phyloP scores from a whole-genome alignment of 2,329 filamentous ascomycete species.

The Pyrenophora tritici-repentis region DNA sequence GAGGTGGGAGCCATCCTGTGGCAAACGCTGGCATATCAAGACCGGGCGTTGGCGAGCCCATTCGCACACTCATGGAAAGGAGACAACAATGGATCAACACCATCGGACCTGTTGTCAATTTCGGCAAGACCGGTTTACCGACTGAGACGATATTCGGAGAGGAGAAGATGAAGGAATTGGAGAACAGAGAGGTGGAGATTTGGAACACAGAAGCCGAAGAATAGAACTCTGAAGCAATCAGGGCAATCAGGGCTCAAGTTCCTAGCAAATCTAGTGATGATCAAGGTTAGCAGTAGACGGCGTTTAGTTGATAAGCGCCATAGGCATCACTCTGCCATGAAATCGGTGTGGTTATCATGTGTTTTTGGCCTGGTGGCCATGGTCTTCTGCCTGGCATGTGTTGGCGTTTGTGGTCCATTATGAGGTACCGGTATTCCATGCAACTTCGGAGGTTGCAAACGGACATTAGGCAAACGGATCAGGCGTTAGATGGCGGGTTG shows the following conservation, averaged over 20 bases:
- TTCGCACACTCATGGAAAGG: slow-evolving; percentile 90
- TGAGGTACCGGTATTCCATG: background rate
- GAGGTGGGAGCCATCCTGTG: slow-evolving; percentile 67
- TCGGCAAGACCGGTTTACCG: slow-evolving; percentile 77
- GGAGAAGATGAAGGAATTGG: slow-evolving; percentile 71
- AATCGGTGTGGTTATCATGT: too few species aligned
- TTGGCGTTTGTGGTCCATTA: slow-evolving; percentile 1
- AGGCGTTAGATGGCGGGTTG: background rate
- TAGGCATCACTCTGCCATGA: too few species aligned
- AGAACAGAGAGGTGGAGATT: slow-evolving; percentile 76
- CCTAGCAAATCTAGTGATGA: background rate
- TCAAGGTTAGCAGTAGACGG: background rate
- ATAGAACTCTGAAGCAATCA: slow-evolving; percentile 35
- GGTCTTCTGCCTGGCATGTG: background rate
- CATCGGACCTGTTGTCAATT: slow-evolving; percentile 88
- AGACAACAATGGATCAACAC: slow-evolving; percentile 86
- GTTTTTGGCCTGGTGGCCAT: background rate
- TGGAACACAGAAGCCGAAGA: slow-evolving; percentile 79
- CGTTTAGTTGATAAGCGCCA: too few species aligned
- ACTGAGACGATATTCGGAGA: slow-evolving; percentile 77
- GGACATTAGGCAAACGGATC: background rate
- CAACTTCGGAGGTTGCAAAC: background rate
- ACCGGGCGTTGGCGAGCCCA: slow-evolving; percentile 82
- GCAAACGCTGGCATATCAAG: slow-evolving; percentile 44
- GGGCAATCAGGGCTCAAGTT: too few species aligned